Evolutionary conservation across 805 yeast genomes (phyloP).

Genomic region (Candida coquimbonensis): DNA sequence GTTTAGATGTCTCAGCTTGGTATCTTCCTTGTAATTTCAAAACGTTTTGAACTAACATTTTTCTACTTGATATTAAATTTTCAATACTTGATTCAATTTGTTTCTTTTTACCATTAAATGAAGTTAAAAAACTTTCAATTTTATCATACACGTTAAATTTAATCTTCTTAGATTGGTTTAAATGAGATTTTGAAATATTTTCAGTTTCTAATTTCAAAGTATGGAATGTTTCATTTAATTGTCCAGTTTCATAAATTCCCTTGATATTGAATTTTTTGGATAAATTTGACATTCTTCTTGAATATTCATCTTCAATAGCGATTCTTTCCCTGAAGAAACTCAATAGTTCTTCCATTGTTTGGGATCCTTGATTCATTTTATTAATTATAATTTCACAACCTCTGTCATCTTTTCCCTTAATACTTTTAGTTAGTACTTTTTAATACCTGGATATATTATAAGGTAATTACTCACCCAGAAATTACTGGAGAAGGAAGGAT

Average conservation of each 20-base stretch:
- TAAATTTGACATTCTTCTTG: slow-evolving; percentile 45
- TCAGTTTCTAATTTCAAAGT: slow-evolving; percentile 51
- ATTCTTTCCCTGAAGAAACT: slow-evolving; percentile 47
- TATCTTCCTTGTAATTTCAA: slow-evolving; percentile 39
- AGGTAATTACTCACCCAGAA: slow-evolving; percentile 37
- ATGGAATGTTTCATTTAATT: slow-evolving; percentile 53
- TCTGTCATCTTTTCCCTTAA: slow-evolving; percentile 51
- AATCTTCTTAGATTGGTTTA: slow-evolving; percentile 43
- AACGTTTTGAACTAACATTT: slow-evolving; percentile 29
- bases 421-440: neutral
- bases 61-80: slow-evolving; percentile 45
- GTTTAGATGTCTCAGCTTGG: slow-evolving; percentile 49
- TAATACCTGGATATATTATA: neutral
- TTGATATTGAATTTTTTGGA: slow-evolving; percentile 34
- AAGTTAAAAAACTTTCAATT: slow-evolving; percentile 42
- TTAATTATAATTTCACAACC: slow-evolving; percentile 51
- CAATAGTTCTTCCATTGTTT: slow-evolving; percentile 46
- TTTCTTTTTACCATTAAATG: slow-evolving; percentile 46
- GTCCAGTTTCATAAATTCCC: slow-evolving; percentile 56
- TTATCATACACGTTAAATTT: slow-evolving; percentile 45
- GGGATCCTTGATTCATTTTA: slow-evolving; percentile 52
- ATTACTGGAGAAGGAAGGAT: slow-evolving; percentile 33
- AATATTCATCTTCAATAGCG: slow-evolving; percentile 68
- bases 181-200: slow-evolving; percentile 50
- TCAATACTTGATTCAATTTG: slow-evolving; percentile 51